phyloP scores from a whole-genome alignment of 2,329 filamentous ascomycete species.

The Paradendryphiella salina region DNA sequence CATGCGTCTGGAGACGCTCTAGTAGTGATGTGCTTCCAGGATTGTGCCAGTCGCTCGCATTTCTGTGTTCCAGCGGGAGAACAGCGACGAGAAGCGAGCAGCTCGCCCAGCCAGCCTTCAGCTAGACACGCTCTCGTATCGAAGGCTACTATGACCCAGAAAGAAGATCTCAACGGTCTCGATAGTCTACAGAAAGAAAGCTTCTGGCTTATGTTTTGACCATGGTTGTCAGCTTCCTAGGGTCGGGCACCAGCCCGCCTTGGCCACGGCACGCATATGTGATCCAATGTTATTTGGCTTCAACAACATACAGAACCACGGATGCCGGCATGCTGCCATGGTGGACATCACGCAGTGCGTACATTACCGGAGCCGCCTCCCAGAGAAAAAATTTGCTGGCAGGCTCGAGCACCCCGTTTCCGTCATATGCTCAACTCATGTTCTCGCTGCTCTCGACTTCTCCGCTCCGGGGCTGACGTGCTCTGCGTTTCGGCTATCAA shows the following conservation, averaged over 20 bases:
- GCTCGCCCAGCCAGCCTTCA: slow-evolving; percentile 18
- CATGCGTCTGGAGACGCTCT: slow-evolving; percentile 24
- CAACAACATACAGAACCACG: slow-evolving; percentile 13
- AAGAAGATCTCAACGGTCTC: slow-evolving; percentile 22
- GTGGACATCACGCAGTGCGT: neutral
- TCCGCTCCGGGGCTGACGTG: slow-evolving; percentile 38
- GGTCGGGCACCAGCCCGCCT: slow-evolving; percentile 13
- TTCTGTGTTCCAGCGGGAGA: slow-evolving; percentile 7
- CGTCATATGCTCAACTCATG: slow-evolving; percentile 31
- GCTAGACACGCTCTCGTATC: slow-evolving; percentile 24
- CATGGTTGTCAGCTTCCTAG: slow-evolving; percentile 6
- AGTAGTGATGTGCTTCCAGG: slow-evolving; percentile 33
- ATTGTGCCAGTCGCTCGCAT: slow-evolving; percentile 35
- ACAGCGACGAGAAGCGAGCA: neutral
- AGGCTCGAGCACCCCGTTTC: slow-evolving; percentile 9
- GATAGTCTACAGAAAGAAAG: slow-evolving; percentile 8
- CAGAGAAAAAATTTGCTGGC: slow-evolving; percentile 23
- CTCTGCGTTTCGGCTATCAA: slow-evolving; percentile 35
- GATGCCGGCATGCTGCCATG: slow-evolving; percentile 12
- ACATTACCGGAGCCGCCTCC: slow-evolving; percentile 9
- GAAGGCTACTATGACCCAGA: slow-evolving; percentile 17
- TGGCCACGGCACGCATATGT: slow-evolving; percentile 19
- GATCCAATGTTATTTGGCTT: slow-evolving; percentile 16
- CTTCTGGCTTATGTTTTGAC: slow-evolving; percentile 1
- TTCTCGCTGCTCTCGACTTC: slow-evolving; percentile 18